Evolutionary conservation across 805 yeast genomes (phyloP).

Genomic region (Teunomyces barrocoloradensis): DNA sequence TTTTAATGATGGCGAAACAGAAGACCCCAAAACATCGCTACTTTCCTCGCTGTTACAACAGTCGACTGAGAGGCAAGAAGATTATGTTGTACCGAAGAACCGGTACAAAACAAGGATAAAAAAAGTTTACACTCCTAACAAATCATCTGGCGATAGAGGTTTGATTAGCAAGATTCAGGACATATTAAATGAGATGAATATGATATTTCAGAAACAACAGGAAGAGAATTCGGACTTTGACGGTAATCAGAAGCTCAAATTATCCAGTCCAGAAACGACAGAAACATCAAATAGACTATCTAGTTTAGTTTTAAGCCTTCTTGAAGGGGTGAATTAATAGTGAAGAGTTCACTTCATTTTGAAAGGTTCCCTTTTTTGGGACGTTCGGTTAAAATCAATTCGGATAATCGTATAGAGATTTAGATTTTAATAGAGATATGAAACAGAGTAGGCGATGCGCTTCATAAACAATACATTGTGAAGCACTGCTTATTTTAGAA

Average conservation of each 20-base stretch:
- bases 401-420: neutral
- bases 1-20: conserved; percentile 2
- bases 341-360: neutral
- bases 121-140: conserved; percentile 35
- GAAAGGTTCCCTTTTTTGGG: neutral
- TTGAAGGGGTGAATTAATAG: conserved; percentile 1
- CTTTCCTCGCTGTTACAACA: neutral
- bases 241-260: neutral
- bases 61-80: neutral
- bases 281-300: conserved; percentile 6
- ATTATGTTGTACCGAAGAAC: conserved; percentile 6
- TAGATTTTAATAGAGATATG: neutral
- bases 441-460: neutral
- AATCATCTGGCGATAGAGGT: conserved; percentile 32
- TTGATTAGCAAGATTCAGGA: conserved; percentile 24
- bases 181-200: conserved; percentile 26
- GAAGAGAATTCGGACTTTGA: neutral
- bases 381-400: neutral
- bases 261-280: neutral
- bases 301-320: conserved; percentile 7
- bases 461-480: neutral
- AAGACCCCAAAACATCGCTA: neutral
- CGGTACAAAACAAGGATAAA: conserved; percentile 35
- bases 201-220: conserved; percentile 15
- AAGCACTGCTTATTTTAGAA: neutral